Conservation (phyloP, 2,329 filamentous ascomycete genomes). For the Pseudocercospora fijiensis region DNA sequence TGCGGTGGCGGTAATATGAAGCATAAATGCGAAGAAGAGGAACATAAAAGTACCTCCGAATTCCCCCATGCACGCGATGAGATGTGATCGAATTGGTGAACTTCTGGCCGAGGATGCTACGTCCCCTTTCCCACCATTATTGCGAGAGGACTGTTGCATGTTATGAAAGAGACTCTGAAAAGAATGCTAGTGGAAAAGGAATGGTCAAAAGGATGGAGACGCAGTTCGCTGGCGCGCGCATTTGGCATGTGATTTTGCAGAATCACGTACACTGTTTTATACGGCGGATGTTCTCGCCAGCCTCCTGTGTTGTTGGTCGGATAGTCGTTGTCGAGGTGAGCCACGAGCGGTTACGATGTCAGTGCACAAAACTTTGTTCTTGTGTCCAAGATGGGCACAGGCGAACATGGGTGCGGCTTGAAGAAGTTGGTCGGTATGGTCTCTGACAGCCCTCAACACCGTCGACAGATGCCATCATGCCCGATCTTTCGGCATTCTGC, state of each 20-base stretch:
- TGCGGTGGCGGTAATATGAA: conserved; percentile 31
- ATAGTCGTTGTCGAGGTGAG: background rate
- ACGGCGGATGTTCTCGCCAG: background rate
- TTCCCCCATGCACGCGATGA: conserved; percentile 33
- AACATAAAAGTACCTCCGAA: conserved; percentile 41
- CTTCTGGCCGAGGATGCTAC: background rate
- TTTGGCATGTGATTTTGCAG: background rate
- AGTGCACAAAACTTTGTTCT: background rate
- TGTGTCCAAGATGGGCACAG: background rate
- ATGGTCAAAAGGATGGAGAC: background rate
- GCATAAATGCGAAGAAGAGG: conserved; percentile 38
- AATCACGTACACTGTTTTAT: background rate
- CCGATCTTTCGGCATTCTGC: background rate
- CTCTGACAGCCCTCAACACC: background rate
- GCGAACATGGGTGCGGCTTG: background rate
- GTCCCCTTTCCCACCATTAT: background rate
- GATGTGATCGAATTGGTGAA: conserved; percentile 16
- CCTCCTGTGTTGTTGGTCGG: conserved; percentile 2
- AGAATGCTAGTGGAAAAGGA: background rate
- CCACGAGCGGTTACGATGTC: background rate
- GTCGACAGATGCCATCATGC: background rate
- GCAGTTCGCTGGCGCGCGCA: background rate
- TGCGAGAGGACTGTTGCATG: background rate
- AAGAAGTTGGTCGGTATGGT: background rate
- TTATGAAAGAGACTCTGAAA: background rate